phyloP scores from a whole-genome alignment of 176 grass and related monocot genomes.

The Ensete glaucum region DNA sequence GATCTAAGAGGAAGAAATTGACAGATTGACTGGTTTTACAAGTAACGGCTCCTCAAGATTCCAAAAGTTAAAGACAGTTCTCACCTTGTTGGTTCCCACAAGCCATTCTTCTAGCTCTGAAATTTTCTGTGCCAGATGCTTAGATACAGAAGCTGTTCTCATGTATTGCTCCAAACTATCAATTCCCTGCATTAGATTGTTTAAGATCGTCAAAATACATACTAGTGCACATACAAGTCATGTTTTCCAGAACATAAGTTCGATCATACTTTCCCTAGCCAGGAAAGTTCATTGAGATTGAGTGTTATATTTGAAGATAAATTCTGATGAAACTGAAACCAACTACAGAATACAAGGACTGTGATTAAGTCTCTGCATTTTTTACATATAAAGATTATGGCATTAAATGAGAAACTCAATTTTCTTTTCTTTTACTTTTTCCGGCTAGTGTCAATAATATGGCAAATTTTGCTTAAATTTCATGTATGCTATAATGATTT shows the following conservation, averaged over 20 bases:
- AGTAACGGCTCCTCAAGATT: conserved; percentile 16
- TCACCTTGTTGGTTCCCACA: conserved; percentile 52
- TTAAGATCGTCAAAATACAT: neutral
- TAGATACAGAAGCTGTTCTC: conserved; percentile 1
- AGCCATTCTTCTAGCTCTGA: conserved; percentile 50
- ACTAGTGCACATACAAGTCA: neutral
- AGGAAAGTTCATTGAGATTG: too few relatives aligned
- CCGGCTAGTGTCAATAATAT: too few relatives aligned
- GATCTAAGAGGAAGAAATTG: conserved; percentile 32
- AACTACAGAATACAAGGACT: too few relatives aligned
- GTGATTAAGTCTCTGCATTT: too few relatives aligned
- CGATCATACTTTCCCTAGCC: neutral
- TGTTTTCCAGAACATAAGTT: neutral
- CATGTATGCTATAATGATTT: too few relatives aligned
- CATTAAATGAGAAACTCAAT: too few relatives aligned
- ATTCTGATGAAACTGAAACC: too few relatives aligned
- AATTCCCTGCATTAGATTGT: conserved; percentile 25
- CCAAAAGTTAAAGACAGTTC: conserved; percentile 8
- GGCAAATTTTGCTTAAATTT: too few relatives aligned
- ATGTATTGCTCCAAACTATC: conserved; percentile 19
- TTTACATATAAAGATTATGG: too few relatives aligned
- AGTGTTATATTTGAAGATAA: too few relatives aligned
- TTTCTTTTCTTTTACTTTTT: too few relatives aligned
- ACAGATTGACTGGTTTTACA: conserved; percentile 6
- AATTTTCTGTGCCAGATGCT: conserved; percentile 40